Evolutionary conservation across 179 eudicot species (phyloP).

Genomic region (Drosera spatulata): DNA sequence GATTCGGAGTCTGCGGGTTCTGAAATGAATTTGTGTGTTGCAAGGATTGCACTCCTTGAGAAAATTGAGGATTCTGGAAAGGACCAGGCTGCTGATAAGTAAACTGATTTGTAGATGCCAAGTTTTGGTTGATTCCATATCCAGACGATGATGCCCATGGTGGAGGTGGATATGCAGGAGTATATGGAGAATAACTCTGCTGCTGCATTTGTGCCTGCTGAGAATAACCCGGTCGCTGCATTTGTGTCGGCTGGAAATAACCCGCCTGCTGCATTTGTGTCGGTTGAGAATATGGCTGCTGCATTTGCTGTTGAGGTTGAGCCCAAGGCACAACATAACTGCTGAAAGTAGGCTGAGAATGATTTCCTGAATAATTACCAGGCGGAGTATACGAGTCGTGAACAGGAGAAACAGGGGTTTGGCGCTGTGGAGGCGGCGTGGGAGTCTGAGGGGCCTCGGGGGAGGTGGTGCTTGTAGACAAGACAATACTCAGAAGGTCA

Average conservation of each 20-base stretch:
- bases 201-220: conserved; percentile 1
- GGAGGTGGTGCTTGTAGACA: conserved; percentile 34
- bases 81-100: conserved; percentile 7
- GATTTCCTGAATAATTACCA: conserved; percentile 1
- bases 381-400: conserved; percentile 10
- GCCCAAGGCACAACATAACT: conserved; percentile 70
- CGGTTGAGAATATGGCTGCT: conserved; percentile 19
- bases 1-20: conserved; percentile 11
- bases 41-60: conserved; percentile 21
- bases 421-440: conserved; percentile 23
- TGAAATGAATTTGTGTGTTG: conserved; percentile 22
- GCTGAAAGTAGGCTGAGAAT: conserved; percentile 16
- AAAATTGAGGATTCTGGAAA: conserved; percentile 8
- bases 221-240: too few species aligned
- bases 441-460: conserved; percentile 32
- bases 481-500: conserved; percentile 71
- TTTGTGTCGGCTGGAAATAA: too few species aligned
- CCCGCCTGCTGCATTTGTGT: conserved; percentile 15
- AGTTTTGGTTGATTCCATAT: conserved; percentile 34
- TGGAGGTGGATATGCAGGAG: conserved; percentile 56
- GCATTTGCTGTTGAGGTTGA: conserved; percentile 14
- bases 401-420: background rate
- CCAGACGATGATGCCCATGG: conserved; percentile 92
- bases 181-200: conserved; percentile 24
- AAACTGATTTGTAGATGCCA: conserved; percentile 21